Evolutionary conservation across 148 eudicot species (phyloP).

Genomic region (Heliosperma pusillum): DNA sequence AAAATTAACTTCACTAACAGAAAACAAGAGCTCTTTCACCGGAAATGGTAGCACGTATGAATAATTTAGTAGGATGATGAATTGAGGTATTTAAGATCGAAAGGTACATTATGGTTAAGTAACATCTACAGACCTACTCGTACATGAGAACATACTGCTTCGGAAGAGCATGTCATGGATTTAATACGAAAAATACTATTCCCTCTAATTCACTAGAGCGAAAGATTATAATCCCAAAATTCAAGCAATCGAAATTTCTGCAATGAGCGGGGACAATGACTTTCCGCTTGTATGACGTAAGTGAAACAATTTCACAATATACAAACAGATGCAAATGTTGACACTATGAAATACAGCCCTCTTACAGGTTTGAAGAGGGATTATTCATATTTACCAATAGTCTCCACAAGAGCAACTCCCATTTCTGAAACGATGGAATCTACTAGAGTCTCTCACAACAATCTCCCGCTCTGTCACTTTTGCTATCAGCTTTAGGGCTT

Average conservation of each 20-base stretch:
- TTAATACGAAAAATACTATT: no score
- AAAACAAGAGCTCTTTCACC: not conserved
- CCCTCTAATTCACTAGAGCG: no score
- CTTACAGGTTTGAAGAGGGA: not conserved
- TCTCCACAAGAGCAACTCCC: constrained; percentile 84
- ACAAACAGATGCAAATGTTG: not conserved
- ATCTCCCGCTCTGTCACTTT: constrained; percentile 45
- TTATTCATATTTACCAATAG: constrained; percentile 53
- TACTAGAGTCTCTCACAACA: constrained; percentile 65
- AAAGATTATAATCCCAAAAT: not conserved
- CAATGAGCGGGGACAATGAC: not conserved
- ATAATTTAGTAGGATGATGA: not conserved
- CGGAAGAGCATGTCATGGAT: not conserved
- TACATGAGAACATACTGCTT: not conserved
- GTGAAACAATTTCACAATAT: not conserved
- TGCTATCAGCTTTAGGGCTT: constrained; percentile 50
- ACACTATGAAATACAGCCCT: not conserved
- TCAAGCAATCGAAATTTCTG: not conserved
- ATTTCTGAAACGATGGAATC: constrained; percentile 62
- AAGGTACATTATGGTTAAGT: no score
- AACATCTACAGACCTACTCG: no score
- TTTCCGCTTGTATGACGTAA: not conserved
- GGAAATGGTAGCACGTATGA: not conserved
- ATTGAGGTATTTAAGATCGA: not conserved
- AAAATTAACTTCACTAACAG: not conserved